A percentile compares a stretch with the other conserved stretches of the same genome.
phyloP scores from a whole-genome alignment of 352 stramenopile species.

The Globisporangium spiculum region DNA sequence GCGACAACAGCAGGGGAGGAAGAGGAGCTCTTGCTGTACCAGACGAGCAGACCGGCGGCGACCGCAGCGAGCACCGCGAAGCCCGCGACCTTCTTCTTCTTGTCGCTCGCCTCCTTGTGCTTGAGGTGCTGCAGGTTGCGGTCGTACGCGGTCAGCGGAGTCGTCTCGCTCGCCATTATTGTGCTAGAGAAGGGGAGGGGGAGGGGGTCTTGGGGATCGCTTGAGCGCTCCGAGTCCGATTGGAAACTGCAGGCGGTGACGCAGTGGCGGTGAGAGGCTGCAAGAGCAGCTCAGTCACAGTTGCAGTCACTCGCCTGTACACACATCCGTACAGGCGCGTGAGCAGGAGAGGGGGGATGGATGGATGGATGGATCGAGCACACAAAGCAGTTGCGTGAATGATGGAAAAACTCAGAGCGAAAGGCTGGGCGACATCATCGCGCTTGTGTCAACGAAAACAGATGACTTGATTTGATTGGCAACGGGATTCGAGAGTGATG shows the following conservation, averaged over 20 bases:
- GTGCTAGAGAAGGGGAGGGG: neutral
- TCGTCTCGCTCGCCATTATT: conserved; percentile 17
- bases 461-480: conserved; percentile 2
- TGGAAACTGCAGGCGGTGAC: conserved; percentile 2
- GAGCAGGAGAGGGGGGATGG: neutral
- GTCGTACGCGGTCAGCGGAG: conserved; percentile 16
- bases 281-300: neutral
- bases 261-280: neutral
- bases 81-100: conserved; percentile 19
- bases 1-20: neutral
- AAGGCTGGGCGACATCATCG: neutral
- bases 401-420: neutral
- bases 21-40: conserved; percentile 13
- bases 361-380: neutral
- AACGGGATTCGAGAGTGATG: neutral
- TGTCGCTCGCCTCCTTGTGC: conserved; percentile 13
- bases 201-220: neutral
- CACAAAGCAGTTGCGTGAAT: conserved; percentile 5
- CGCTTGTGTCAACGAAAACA: neutral
- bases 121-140: conserved; percentile 21
- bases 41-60: conserved; percentile 11
- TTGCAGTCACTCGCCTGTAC: neutral
- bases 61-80: conserved; percentile 12
- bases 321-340: neutral
- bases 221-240: conserved; percentile 1